Evolutionary conservation across 2,329 filamentous ascomycete genomes (phyloP).

Genomic region (Pseudogymnoascus sp.): DNA sequence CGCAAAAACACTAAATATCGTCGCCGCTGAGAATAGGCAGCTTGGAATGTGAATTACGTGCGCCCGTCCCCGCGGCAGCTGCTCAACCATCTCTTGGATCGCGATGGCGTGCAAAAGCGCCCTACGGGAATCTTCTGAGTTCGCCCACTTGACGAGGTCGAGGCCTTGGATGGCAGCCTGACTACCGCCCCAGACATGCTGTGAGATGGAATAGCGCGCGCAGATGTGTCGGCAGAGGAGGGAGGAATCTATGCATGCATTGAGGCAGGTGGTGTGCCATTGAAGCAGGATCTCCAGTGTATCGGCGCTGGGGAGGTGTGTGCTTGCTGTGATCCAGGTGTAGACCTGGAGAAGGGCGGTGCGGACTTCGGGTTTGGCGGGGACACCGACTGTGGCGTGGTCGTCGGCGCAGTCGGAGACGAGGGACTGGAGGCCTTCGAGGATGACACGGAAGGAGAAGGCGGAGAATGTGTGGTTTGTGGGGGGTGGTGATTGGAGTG

Average conservation of each 20-base stretch:
- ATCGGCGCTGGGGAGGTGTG: slow-evolving; percentile 31
- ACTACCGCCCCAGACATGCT: slow-evolving; percentile 32
- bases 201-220: slow-evolving; percentile 31
- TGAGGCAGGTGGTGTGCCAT: slow-evolving; percentile 39
- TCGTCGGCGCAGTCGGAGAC: slow-evolving; percentile 34
- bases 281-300: slow-evolving; percentile 34
- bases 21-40: slow-evolving; percentile 36
- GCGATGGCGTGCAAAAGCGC: slow-evolving; percentile 37
- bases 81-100: slow-evolving; percentile 39
- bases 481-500: slow-evolving; percentile 26
- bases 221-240: slow-evolving; percentile 34
- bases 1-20: slow-evolving; percentile 35
- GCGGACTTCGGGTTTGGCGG: slow-evolving; percentile 32
- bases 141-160: slow-evolving; percentile 33
- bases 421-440: slow-evolving; percentile 38
- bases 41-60: slow-evolving; percentile 39
- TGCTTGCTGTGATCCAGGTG: slow-evolving; percentile 31
- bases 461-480: slow-evolving; percentile 31
- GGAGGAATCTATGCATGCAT: slow-evolving; percentile 34
- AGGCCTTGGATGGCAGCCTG: slow-evolving; percentile 25
- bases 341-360: slow-evolving; percentile 34
- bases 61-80: slow-evolving; percentile 36
- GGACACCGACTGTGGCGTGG: slow-evolving; percentile 34
- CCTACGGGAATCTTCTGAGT: slow-evolving; percentile 32
- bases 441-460: slow-evolving; percentile 34